These are phyloP conservation scores for Apiospora aurea DNA, from an alignment of 2,329 filamentous ascomycete species.

Conservation along the genomic window DNA sequence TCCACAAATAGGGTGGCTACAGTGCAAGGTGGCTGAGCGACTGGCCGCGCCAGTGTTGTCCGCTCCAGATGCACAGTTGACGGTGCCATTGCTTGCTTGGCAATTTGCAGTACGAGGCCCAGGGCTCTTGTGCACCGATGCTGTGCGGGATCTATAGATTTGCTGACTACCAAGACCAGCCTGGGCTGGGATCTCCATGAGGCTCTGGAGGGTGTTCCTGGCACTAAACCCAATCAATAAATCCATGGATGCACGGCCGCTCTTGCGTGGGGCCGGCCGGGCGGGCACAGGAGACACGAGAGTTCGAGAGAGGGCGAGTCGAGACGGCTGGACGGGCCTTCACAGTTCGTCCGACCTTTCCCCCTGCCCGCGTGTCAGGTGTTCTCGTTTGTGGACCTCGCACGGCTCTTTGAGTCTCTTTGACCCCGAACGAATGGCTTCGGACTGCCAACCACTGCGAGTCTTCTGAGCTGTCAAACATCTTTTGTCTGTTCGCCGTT, in stretches of 20 bases:
- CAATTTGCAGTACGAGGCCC: conserved; percentile 7
- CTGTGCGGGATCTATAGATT: not conserved
- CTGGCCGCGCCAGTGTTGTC: not conserved
- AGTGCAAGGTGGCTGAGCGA: not conserved
- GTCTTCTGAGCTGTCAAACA: not conserved
- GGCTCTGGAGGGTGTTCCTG: not conserved
- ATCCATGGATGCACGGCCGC: not conserved
- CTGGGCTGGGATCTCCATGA: conserved; percentile 1
- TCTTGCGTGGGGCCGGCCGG: not conserved
- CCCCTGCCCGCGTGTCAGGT: not conserved
- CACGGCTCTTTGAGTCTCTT: conserved; percentile 5
- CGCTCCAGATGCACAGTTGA: not conserved
- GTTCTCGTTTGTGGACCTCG: not conserved
- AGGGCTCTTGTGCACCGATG: not conserved
- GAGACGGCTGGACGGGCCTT: not conserved
- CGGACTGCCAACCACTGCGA: not conserved
- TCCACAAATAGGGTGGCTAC: not conserved
- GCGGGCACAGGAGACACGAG: not conserved
- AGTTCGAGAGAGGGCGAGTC: not conserved
- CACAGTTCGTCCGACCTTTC: conserved; percentile 11
- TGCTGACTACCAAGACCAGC: not conserved
- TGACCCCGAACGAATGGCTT: not conserved
- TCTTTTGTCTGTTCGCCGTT: conserved; percentile 4
- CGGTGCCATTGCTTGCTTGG: not conserved
- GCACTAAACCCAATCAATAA: conserved; percentile 2